A percentile compares a stretch with the other conserved stretches of the same genome.
Evolutionary conservation across 2,329 filamentous ascomycete species (phyloP).

Genomic region (Aureobasidium mangrovei): DNA sequence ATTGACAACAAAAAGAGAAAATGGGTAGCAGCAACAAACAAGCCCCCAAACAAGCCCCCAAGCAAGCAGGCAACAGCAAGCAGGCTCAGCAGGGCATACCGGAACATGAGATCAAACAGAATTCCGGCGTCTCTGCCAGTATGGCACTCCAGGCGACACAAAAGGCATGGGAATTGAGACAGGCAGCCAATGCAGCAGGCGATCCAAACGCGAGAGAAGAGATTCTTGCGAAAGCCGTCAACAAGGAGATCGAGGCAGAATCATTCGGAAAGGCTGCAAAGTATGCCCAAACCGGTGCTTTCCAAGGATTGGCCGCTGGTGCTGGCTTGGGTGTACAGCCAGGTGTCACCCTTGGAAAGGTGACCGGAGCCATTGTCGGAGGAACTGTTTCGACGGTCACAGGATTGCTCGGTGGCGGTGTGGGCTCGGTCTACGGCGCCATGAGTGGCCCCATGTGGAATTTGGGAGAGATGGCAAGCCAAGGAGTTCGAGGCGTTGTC

Average conservation of each 20-base stretch:
- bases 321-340: conserved; percentile 30
- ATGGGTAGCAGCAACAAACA: too few relatives aligned
- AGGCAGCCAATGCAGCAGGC: conserved; percentile 32
- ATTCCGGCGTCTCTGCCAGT: conserved; percentile 30
- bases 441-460: conserved; percentile 30
- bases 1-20: too few relatives aligned
- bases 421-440: conserved; percentile 30
- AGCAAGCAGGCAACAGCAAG: too few relatives aligned
- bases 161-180: conserved; percentile 32
- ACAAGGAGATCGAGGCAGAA: conserved; percentile 34
- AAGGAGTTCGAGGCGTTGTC: conserved; percentile 27
- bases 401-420: conserved; percentile 28
- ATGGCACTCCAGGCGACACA: conserved; percentile 30
- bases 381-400: conserved; percentile 27
- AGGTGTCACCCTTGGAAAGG: conserved; percentile 28
- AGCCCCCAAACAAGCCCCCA: too few relatives aligned
- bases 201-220: conserved; percentile 32
- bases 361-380: conserved; percentile 30
- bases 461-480: conserved; percentile 29
- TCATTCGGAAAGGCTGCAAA: conserved; percentile 35
- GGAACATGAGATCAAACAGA: conserved; percentile 31
- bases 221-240: conserved; percentile 32
- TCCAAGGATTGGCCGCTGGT: conserved; percentile 33
- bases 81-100: conserved; percentile 20
- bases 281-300: conserved; percentile 31